Evolutionary conservation across 2,329 filamentous ascomycete genomes (phyloP).

Genomic region (Fusarium tricinctum): DNA sequence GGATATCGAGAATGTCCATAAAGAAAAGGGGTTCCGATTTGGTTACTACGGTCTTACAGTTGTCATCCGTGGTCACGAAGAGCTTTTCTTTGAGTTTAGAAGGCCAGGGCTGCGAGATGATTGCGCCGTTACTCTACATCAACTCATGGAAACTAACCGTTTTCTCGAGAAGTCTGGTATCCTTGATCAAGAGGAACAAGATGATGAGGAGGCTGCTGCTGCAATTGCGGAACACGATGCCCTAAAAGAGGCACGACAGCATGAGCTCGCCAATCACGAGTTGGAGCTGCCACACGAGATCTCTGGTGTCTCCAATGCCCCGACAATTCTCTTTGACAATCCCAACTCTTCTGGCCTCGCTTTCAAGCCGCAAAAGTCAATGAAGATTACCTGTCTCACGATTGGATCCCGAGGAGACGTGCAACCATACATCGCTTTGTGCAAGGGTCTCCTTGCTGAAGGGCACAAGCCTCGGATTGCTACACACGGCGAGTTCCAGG

Average conservation of each 20-base stretch:
- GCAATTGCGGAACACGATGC: conserved; percentile 87
- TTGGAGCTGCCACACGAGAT: conserved; percentile 63
- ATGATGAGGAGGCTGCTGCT: conserved; percentile 78
- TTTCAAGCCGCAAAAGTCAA: conserved; percentile 84
- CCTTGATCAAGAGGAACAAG: conserved; percentile 76
- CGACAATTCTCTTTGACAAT: conserved; percentile 90
- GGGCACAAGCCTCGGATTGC: conserved; percentile 90
- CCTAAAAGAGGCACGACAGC: conserved; percentile 78
- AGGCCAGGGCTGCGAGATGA: conserved; percentile 85
- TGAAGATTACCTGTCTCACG: conserved; percentile 92
- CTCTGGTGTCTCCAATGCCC: conserved; percentile 67
- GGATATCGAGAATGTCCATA: conserved; percentile 93
- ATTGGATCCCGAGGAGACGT: conserved; percentile 97
- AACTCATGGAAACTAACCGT: conserved; percentile 78
- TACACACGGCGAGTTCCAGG: conserved; percentile 90
- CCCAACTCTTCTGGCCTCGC: conserved; percentile 88
- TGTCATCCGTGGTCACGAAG: conserved; percentile 94
- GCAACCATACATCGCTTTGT: conserved; percentile 96
- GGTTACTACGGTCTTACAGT: conserved; percentile 91
- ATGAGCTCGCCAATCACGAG: conserved; percentile 66
- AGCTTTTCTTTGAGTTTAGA: conserved; percentile 95
- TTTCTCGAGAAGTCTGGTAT: conserved; percentile 78
- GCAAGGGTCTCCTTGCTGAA: conserved; percentile 89
- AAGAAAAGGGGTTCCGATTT: conserved; percentile 94
- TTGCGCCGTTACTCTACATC: conserved; percentile 84